These are phyloP conservation scores for Knoxia roxburghii DNA, from an alignment of 257 asterid species.

Conservation along the genomic window DNA sequence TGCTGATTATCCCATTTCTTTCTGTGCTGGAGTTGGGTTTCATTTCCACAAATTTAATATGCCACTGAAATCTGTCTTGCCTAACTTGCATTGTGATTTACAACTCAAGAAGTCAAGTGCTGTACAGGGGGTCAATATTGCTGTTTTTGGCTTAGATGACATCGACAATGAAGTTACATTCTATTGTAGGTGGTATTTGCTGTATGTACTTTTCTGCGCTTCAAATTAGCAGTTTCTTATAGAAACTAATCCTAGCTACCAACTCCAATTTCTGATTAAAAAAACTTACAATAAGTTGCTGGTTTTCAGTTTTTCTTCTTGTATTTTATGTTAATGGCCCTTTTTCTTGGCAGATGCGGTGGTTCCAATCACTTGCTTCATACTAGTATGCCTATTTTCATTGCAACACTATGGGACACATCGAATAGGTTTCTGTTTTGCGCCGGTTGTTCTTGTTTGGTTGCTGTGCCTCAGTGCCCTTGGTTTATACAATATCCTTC, in stretches of 20 bases:
- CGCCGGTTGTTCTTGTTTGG: conserved; percentile 81
- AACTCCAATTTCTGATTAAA: not conserved
- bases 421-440: conserved; percentile 76
- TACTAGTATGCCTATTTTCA: conserved; percentile 87
- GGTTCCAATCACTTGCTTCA: conserved; percentile 91
- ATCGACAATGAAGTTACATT: too few species aligned
- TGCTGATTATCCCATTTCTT: not conserved
- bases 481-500: conserved; percentile 73
- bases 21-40: not conserved
- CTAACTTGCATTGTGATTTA: not conserved
- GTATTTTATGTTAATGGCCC: conserved; percentile 1
- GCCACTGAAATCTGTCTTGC: not conserved
- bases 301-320: conserved; percentile 1
- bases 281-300: not conserved
- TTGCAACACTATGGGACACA: conserved; percentile 97
- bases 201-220: too few species aligned
- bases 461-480: conserved; percentile 76
- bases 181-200: too few species aligned
- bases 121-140: not conserved
- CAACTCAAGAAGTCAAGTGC: not conserved
- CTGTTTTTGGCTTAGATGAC: too few species aligned
- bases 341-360: conserved; percentile 74
- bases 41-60: not conserved
- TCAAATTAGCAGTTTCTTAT: not conserved
- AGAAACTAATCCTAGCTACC: not conserved